These are phyloP conservation scores for Candida lessepsii DNA, from an alignment of 805 yeast species.

Conservation along the genomic window DNA sequence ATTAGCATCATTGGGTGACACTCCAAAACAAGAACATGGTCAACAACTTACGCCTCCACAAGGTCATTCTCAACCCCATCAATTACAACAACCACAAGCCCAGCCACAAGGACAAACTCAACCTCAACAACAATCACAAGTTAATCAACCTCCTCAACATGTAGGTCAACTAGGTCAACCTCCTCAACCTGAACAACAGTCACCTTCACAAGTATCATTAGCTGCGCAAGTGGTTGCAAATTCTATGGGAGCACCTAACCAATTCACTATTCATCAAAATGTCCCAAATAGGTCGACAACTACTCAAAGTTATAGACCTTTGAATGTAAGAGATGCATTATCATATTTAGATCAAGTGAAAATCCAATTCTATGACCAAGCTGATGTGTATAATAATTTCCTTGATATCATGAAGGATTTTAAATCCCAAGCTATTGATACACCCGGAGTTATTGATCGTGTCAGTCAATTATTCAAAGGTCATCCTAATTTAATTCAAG, in stretches of 20 bases:
- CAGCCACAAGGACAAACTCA: too few relatives aligned
- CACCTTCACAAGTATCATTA: constrained; percentile 3
- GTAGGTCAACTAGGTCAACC: constrained; percentile 19
- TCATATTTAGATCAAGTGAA: constrained; percentile 95
- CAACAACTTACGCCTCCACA: constrained; percentile 6
- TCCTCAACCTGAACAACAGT: neutral
- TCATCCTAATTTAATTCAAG: constrained; percentile 91
- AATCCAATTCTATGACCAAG: constrained; percentile 84
- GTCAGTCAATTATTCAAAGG: constrained; percentile 90
- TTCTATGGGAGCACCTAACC: constrained; percentile 4
- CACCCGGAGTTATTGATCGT: constrained; percentile 97
- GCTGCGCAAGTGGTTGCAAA: constrained; percentile 11
- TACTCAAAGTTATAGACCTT: constrained; percentile 60
- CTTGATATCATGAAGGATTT: constrained; percentile 98
- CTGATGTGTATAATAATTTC: constrained; percentile 94
- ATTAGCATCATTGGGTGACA: constrained; percentile 3
- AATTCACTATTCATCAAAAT: constrained; percentile 26
- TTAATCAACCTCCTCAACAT: constrained; percentile 20
- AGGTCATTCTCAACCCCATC: constrained; percentile 3
- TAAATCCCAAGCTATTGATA: constrained; percentile 92
- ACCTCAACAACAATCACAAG: neutral
- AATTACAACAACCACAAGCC: constrained; percentile 10
- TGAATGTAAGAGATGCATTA: constrained; percentile 94
- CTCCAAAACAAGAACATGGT: neutral
- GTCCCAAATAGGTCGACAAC: constrained; percentile 43